Evolutionary conservation across 129 eudicot genomes (phyloP), one percentile per base, ranked within the genome.

Genomic region (Arctium minus): DNA sequence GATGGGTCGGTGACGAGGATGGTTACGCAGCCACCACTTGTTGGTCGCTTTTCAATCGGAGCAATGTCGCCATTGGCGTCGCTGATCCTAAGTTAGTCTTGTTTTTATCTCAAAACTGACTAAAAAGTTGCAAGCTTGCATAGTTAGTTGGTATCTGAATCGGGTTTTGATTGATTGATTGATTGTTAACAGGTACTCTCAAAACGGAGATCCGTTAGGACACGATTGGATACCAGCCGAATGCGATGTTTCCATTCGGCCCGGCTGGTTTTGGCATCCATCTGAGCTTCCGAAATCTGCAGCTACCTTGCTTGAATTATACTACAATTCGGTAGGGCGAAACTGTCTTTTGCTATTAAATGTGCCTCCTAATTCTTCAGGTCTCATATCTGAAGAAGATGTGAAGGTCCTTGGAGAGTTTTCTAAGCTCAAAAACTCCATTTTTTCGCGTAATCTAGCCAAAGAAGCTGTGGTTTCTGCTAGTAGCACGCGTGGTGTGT

Each of bases 201-300:
- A 84, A 70, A 87, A 77, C n/a, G 94, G 98, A 48, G 97, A 95
- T 75, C 94, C 87, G 12, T 76, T 62, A n/a, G 97, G 98, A 22
- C 93, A 84, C 18, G 97, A 95, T 74, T 92, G 98, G 98, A 91
- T 95, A 39, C 98, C 93, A 50, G 83, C 98, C 1, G 97, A 91
- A 46, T 95, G 98, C 74, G 97, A 95, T 18, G 97, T 92, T 74
- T 95, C 98, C 31, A 95, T 95, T 72, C 83, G 98, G 53, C 92
- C 97, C 0, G 97, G 97, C 79, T 95, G 98, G 98, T 95, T 95
- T 80, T 95, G 98, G 98, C 98, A 95, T 73, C 81, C 89, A 70
- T 86, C 94, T 0, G 88, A 95, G 86, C 39, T 73, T 71, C 98
- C 97, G 18, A 92, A 89, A 86, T 84, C 96, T 32, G 93, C 93